Conservation (phyloP, 257 asterid genomes). For the Handroanthus guayacan region DNA sequence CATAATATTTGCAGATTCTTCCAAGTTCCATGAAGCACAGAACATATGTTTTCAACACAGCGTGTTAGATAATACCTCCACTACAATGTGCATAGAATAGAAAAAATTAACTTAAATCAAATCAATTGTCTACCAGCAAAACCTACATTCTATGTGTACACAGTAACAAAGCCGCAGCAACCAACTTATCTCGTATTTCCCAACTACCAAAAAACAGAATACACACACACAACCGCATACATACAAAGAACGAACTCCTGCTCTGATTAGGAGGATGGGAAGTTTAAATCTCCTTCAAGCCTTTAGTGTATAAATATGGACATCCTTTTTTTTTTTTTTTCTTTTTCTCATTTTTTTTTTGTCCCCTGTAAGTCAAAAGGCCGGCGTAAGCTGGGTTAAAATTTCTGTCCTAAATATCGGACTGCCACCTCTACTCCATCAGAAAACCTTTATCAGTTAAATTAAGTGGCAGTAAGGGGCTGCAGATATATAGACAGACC, state of each 20-base stretch:
- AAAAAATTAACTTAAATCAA: not conserved
- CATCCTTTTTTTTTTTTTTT: too few species aligned
- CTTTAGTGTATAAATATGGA: too few species aligned
- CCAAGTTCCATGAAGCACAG: not conserved
- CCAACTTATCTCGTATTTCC: not conserved
- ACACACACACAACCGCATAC: not conserved
- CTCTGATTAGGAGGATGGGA: conserved; percentile 2
- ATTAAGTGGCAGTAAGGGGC: conserved; percentile 16
- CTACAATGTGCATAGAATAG: not conserved
- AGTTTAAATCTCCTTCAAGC: too few species aligned
- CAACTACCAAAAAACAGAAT: not conserved
- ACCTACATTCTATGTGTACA: not conserved
- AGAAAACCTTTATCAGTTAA: conserved; percentile 34
- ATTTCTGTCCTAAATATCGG: conserved; percentile 24
- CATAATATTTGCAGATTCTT: not conserved
- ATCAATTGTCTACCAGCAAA: not conserved
- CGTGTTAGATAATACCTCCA: not conserved
- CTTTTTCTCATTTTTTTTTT: too few species aligned
- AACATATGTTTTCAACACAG: too few species aligned
- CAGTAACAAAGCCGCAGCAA: not conserved
- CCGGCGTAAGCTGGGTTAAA: conserved; percentile 18
- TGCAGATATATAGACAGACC: conserved; percentile 16
- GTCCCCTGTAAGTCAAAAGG: conserved; percentile 16
- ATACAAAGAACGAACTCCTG: not conserved
- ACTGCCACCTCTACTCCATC: conserved; percentile 32